These are phyloP conservation scores for Xerocomus potaroensis DNA, from an alignment of 768 basidiomycete species.

Conservation along the genomic window DNA sequence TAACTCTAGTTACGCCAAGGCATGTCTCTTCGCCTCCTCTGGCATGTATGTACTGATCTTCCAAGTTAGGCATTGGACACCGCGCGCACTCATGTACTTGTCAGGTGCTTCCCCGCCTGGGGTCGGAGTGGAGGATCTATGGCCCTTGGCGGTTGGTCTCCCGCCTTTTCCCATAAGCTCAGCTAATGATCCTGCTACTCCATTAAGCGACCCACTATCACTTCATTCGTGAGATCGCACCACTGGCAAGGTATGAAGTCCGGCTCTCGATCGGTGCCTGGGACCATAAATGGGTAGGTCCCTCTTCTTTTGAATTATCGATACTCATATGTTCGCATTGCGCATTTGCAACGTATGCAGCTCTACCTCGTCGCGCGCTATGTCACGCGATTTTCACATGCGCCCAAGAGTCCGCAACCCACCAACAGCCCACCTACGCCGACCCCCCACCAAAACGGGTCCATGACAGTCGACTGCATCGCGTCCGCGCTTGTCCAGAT, in stretches of 20 bases:
- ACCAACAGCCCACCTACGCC: slow-evolving; percentile 22
- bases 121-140: slow-evolving; percentile 59
- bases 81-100: slow-evolving; percentile 44
- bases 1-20: slow-evolving; percentile 80
- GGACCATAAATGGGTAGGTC: slow-evolving; percentile 77
- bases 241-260: slow-evolving; percentile 58
- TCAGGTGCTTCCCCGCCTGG: slow-evolving; percentile 53
- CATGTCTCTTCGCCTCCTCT: slow-evolving; percentile 15
- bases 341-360: slow-evolving; percentile 29
- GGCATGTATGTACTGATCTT: neutral
- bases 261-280: slow-evolving; percentile 53
- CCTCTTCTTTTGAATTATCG: neutral
- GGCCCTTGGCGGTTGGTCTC: slow-evolving; percentile 43
- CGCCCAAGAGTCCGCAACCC: slow-evolving; percentile 20
- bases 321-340: neutral
- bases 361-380: slow-evolving; percentile 61
- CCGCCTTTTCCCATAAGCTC: no score
- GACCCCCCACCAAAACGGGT: slow-evolving; percentile 10
- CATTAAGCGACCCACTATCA: slow-evolving; percentile 57
- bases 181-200: neutral
- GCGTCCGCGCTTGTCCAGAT: slow-evolving; percentile 8
- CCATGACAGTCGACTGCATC: slow-evolving; percentile 11
- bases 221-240: slow-evolving; percentile 69
- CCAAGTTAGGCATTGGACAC: slow-evolving; percentile 39
- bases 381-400: slow-evolving; percentile 46